Evolutionary conservation across 2,329 filamentous ascomycete species (phyloP).

Genomic region (Huntiella moniliformis): DNA sequence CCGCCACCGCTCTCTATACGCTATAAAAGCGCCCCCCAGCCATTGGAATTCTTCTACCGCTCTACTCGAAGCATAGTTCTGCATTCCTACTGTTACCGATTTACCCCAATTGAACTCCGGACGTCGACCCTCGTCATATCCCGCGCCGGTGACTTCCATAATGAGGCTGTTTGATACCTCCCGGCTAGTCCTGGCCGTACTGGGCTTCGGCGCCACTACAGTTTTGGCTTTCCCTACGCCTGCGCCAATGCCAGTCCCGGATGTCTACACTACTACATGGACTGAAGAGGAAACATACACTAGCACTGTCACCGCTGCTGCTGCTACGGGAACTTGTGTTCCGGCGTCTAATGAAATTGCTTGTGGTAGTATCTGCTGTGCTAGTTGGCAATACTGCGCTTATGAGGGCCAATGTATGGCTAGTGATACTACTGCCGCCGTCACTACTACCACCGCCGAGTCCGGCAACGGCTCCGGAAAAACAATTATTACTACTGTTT

Average conservation of each 20-base stretch:
- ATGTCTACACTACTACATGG: slow-evolving; percentile 36
- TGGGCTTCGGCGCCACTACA: slow-evolving; percentile 1
- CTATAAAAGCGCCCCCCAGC: too few relatives aligned
- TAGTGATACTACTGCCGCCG: slow-evolving; percentile 22
- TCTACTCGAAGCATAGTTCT: too few relatives aligned
- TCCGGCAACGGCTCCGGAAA: slow-evolving; percentile 17
- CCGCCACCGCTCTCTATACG: too few relatives aligned
- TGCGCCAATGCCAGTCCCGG: slow-evolving; percentile 2
- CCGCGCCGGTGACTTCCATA: too few relatives aligned
- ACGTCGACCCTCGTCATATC: neutral
- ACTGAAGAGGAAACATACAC: slow-evolving; percentile 42
- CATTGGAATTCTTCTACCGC: too few relatives aligned
- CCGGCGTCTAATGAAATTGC: slow-evolving; percentile 34
- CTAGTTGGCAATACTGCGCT: slow-evolving; percentile 48
- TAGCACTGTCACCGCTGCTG: slow-evolving; percentile 33
- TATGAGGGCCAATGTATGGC: slow-evolving; percentile 37
- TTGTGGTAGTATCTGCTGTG: slow-evolving; percentile 55
- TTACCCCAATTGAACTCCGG: neutral
- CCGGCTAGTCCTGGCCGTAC: slow-evolving; percentile 4
- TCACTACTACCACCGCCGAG: slow-evolving; percentile 1
- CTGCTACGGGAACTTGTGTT: slow-evolving; percentile 28
- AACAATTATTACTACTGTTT: slow-evolving; percentile 26
- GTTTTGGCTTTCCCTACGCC: slow-evolving; percentile 8
- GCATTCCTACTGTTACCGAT: too few relatives aligned
- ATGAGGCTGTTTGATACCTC: neutral